phyloP scores from a whole-genome alignment of 2,329 filamentous ascomycete genomes.

The Ramichloridium luteum region DNA sequence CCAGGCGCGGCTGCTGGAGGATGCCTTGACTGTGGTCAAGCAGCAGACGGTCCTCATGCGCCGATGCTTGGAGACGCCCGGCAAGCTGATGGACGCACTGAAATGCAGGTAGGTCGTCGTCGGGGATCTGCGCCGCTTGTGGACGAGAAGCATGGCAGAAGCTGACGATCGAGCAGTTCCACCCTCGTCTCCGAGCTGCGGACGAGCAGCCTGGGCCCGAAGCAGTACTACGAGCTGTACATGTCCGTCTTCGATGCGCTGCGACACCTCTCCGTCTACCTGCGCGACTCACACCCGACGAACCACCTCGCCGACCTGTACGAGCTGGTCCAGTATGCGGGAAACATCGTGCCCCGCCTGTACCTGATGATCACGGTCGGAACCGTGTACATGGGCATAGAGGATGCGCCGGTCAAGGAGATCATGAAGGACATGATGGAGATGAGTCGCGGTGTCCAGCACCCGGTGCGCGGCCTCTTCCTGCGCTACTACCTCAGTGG shows the following conservation, averaged over 20 bases:
- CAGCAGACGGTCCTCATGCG: slow-evolving; percentile 97
- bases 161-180: slow-evolving; percentile 48
- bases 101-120: slow-evolving; percentile 99
- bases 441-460: slow-evolving; percentile 96
- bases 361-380: slow-evolving; percentile 99
- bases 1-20: slow-evolving; percentile 82
- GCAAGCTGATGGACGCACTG: slow-evolving; percentile 98
- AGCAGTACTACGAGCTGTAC: slow-evolving; percentile 99
- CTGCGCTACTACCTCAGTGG: slow-evolving; percentile 92
- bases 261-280: slow-evolving; percentile 88
- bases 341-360: slow-evolving; percentile 89
- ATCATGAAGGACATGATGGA: slow-evolving; percentile 99
- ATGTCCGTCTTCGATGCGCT: slow-evolving; percentile 98
- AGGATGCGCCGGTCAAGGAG: slow-evolving; percentile 96
- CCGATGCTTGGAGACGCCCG: slow-evolving; percentile 90
- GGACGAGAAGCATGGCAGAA: background rate
- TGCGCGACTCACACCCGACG: slow-evolving; percentile 92
- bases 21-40: slow-evolving; percentile 90
- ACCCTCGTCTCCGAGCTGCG: slow-evolving; percentile 97
- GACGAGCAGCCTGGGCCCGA: slow-evolving; percentile 92
- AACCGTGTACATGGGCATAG: slow-evolving; percentile 97
- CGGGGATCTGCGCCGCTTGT: too few species aligned
- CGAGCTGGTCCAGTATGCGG: slow-evolving; percentile 94
- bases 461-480: slow-evolving; percentile 90
- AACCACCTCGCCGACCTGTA: slow-evolving; percentile 98